Base-by-base conservation (phyloP, 768 basidiomycete genomes). In the Suillus discolor region DNA sequence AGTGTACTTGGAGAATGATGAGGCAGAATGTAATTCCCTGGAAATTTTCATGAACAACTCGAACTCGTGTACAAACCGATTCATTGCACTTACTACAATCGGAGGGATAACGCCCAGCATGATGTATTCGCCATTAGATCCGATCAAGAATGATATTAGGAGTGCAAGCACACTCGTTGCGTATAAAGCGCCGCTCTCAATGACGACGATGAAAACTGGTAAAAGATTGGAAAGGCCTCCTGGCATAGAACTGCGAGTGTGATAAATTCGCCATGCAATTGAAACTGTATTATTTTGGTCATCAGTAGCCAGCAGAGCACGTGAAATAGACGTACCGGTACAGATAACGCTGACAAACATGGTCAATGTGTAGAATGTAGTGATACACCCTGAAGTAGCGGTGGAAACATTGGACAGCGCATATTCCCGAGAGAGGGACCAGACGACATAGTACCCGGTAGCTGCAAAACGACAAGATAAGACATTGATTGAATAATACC, bases 121-220 rank as follows among this genome's bases (percentile, higher is more conserved):
- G 55, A 28, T n/a, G 36, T 39, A 63, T 57, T 63, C 60, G 2
- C 62, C n/a, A 31, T 62, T 63, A 3, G 62, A 63, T 31, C 36
- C n/a, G 39, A 34, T 23, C 11, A 62, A 23, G 38, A 61, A 63
- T 31, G 62, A 31, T 31, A 41, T 62, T 1, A 63, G 39, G 39
- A 61, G 55, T 1, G 62, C 62, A 11, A 63, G n/a, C 34, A 63
- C 55, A 41, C 61, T 61, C n/a, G 34, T 61, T 12, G 62, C 55
- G 20, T 63, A 63, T 28, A 63, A 20, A 31, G 62, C 62, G 25
- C 62, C 62, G 20, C 62, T 63, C 59, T 63, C 62, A n/a, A 63
- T 28, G 61, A 61, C 59, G 15, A 63, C 62, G 12, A 63, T 63
- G 49, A 61, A 57, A 31, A 63, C 39, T 15, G 62, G 62, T 63